Evolutionary conservation across 1,139 yeast genomes (phyloP), one percentile per base, ranked within the genome.

Genomic region (Kodamaea fungicola): DNA sequence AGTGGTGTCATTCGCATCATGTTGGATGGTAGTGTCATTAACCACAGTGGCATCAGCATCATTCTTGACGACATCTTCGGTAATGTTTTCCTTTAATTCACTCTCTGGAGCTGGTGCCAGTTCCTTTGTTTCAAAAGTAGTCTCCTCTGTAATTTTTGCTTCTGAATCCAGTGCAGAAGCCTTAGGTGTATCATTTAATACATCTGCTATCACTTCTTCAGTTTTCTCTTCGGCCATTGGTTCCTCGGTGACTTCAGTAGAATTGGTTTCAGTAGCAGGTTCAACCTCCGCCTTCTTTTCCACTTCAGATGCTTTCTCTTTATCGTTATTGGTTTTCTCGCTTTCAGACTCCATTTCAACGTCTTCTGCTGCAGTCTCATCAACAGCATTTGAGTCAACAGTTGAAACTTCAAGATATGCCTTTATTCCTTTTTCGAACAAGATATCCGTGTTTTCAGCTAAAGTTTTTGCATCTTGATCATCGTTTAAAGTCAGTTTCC

Each of bases 1-100:
- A 22, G 74, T 68, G 23, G 72, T 66, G 40, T 69, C 75, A 39
- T 68, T 66, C 26, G 61, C 67, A 37, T 68, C 74, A 40, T 68
- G 72, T 38, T 64, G 71, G 30, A 67, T 61, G 4, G 74, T 68
- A 6, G 73, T 67, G 43, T 69, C 74, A 39, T 67, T 67, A 39
- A 55, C 52, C 8, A 62, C 59, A 6, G 72, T 67, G 6, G 59
- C 49, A 44, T 67, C 73, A 6, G 64, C 70, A 45, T 66, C 71
- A 16, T 51, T 43, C 16, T 32, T 38, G 3, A 12, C 3, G 4
- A 21, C 12, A 9, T 34, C 32, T n/a, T 36, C 33, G n/a, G 24
- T 28, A 31, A 2, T 22, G 4, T 12, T 29, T 24, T 28, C 22
- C 12, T 34, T 23, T 7, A 22, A n/a, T 2, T 30, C 21, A 10